A percentile compares a stretch with the other conserved stretches of the same genome.
phyloP scores from a whole-genome alignment of 1,284 basidiomycete genomes.

The Volvariella volvacea region DNA sequence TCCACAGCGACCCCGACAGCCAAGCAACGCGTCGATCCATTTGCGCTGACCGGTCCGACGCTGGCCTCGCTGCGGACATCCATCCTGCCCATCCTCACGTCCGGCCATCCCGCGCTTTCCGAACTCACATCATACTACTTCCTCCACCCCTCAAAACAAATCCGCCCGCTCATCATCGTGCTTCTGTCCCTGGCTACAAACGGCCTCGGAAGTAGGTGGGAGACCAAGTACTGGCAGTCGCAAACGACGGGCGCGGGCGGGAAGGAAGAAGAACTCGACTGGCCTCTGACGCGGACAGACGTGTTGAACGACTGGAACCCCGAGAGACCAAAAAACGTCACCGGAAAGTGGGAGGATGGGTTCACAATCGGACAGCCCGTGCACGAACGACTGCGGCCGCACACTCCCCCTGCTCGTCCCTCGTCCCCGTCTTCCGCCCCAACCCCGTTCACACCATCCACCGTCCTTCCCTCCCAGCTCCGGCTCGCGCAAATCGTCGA shows the following conservation, averaged over 20 bases:
- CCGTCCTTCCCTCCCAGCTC: conserved; percentile 77
- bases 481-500: conserved; percentile 95
- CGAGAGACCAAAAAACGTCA: conserved; percentile 51
- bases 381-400: conserved; percentile 10
- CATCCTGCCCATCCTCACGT: conserved; percentile 77
- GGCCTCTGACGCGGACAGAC: conserved; percentile 66
- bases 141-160: conserved; percentile 84
- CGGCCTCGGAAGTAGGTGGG: conserved; percentile 71
- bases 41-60: conserved; percentile 64
- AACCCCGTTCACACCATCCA: conserved; percentile 14
- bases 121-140: conserved; percentile 96
- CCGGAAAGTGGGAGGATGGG: conserved; percentile 26
- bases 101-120: conserved; percentile 81
- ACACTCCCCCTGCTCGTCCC: conserved; percentile 12
- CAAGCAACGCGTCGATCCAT: conserved; percentile 44
- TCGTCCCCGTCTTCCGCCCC: conserved; percentile 19
- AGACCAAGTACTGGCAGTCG: conserved; percentile 33
- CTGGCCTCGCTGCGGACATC: conserved; percentile 70
- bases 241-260: conserved; percentile 54
- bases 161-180: conserved; percentile 87
- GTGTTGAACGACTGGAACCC: conserved; percentile 89
- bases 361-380: conserved; percentile 22
- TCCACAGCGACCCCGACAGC: not conserved
- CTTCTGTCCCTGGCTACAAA: conserved; percentile 91
- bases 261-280: conserved; percentile 47